phyloP scores from a whole-genome alignment of 345 rosid genomes.

The Lepidium aucheri region DNA sequence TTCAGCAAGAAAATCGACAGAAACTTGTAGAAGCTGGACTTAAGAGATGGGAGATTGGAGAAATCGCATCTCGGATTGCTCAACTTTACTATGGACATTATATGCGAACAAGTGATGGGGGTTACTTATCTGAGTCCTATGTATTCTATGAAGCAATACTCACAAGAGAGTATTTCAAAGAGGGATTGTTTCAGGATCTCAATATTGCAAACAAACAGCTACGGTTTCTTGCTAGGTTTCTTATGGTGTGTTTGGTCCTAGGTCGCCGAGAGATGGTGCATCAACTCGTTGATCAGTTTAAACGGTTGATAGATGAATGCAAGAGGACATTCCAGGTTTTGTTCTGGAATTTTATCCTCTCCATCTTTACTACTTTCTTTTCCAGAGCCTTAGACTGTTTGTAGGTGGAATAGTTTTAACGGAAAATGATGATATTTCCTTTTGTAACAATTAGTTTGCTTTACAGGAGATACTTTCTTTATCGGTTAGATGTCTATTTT shows the following conservation, averaged over 20 bases:
- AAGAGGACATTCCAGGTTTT: conserved; percentile 77
- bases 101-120: conserved; percentile 80
- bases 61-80: conserved; percentile 88
- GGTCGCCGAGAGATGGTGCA: conserved; percentile 78
- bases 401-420: not conserved
- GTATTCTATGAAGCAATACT: conserved; percentile 83
- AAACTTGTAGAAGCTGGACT: conserved; percentile 89
- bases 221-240: conserved; percentile 82
- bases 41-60: conserved; percentile 96
- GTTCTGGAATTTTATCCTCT: not conserved
- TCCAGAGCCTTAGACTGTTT: not conserved
- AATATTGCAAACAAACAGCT: conserved; percentile 87
- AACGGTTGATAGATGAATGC: conserved; percentile 83
- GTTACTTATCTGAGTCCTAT: conserved; percentile 72
- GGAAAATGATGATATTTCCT: not conserved
- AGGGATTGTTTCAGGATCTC: conserved; percentile 69
- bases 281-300: conserved; percentile 75
- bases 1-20: conserved; percentile 90
- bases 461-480: not conserved
- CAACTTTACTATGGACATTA: conserved; percentile 95
- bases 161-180: conserved; percentile 82
- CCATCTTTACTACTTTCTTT: not conserved
- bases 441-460: not conserved
- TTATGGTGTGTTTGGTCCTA: conserved; percentile 82
- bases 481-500: not conserved